Percentiles rank a stretch among this genome's conserved stretches.
phyloP scores from a whole-genome alignment of 306 rosid genomes.

The Astragalus glycyphyllos region DNA sequence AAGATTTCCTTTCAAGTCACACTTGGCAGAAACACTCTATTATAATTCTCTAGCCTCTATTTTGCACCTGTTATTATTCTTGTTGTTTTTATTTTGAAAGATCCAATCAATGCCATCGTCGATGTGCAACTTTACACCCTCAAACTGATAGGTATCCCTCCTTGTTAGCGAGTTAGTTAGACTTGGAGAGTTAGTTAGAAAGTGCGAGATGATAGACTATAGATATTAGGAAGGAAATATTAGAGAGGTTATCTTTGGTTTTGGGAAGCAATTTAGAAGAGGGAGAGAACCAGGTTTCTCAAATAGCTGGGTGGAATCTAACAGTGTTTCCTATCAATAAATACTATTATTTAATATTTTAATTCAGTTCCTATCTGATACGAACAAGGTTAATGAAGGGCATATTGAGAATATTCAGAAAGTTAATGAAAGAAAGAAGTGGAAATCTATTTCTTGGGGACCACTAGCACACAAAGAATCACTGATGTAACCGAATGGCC shows the following conservation, averaged over 20 bases:
- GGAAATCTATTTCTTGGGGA: too few relatives aligned
- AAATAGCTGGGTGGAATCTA: background rate
- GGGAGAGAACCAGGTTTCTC: background rate
- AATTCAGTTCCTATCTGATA: background rate
- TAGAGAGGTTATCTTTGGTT: background rate
- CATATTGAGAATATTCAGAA: too few relatives aligned
- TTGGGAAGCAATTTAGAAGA: background rate
- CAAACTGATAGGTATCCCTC: background rate
- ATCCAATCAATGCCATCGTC: constrained; percentile 1
- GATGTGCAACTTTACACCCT: constrained; percentile 2
- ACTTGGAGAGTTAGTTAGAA: background rate
- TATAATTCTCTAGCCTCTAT: constrained; percentile 25
- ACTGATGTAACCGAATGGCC: too few relatives aligned
- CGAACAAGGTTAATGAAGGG: too few relatives aligned
- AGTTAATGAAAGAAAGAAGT: too few relatives aligned
- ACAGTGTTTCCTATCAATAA: background rate
- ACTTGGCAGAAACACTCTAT: background rate
- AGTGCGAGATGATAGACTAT: background rate
- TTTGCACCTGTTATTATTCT: constrained; percentile 17
- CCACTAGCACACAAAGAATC: too few relatives aligned
- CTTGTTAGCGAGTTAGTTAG: background rate
- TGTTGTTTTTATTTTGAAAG: constrained; percentile 5
- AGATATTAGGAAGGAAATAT: background rate
- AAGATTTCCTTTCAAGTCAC: constrained; percentile 34
- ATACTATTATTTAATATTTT: background rate